phyloP scores from a whole-genome alignment of 306 rosid species.

The Vigna mungo region DNA sequence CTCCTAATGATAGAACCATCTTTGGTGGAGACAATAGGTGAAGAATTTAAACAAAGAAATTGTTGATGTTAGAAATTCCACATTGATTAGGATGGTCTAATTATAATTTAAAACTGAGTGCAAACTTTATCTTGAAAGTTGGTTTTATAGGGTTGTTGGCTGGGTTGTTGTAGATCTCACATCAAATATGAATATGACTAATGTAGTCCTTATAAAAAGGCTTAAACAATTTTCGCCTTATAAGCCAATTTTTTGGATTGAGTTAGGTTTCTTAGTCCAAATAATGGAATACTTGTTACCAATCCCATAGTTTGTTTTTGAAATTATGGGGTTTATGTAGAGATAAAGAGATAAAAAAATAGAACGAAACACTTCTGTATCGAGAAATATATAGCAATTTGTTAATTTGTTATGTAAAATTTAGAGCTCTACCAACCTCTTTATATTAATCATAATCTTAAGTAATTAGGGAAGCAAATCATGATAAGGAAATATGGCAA shows the following conservation, averaged over 20 bases:
- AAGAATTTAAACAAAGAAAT: not conserved
- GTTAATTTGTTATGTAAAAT: not conserved
- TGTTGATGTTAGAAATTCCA: not conserved
- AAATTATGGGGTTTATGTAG: not conserved
- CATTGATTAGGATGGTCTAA: not conserved
- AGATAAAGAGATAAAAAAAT: not conserved
- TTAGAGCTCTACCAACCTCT: not conserved
- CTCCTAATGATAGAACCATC: not conserved
- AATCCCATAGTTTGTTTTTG: not conserved
- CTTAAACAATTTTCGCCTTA: too few species aligned
- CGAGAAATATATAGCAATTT: not conserved
- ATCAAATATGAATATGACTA: too few species aligned
- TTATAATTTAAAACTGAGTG: too few species aligned
- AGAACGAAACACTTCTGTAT: not conserved
- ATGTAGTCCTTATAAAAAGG: too few species aligned
- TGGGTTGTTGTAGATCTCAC: too few species aligned
- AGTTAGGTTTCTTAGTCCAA: too few species aligned
- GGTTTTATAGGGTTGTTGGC: too few species aligned
- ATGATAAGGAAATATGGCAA: not conserved
- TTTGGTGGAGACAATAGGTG: not conserved
- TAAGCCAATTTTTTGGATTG: too few species aligned
- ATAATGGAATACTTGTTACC: not conserved
- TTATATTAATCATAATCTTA: not conserved
- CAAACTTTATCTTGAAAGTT: too few species aligned
- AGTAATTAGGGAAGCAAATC: not conserved